phyloP scores from a whole-genome alignment of 345 rosid genomes.

The Lepidium africanum region DNA sequence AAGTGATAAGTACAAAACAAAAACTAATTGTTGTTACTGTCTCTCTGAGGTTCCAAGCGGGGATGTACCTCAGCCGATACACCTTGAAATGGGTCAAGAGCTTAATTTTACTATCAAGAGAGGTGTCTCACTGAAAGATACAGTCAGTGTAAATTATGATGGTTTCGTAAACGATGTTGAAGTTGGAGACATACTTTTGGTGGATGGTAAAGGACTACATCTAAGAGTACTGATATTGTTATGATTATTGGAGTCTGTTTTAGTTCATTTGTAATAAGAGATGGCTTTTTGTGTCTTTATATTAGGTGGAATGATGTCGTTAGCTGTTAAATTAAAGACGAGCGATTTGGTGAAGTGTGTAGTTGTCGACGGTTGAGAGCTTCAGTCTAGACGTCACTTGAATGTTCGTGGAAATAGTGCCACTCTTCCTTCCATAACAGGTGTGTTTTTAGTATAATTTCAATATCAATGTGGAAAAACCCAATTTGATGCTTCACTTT shows the following conservation, averaged over 20 bases:
- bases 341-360: conserved; percentile 61
- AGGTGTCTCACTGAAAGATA: conserved; percentile 67
- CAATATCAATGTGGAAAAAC: no score
- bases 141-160: conserved; percentile 92
- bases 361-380: conserved; percentile 86
- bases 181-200: conserved; percentile 76
- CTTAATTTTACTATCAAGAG: conserved; percentile 81
- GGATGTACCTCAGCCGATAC: conserved; percentile 81
- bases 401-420: conserved; percentile 98
- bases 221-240: not conserved
- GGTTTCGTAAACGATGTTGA: conserved; percentile 86
- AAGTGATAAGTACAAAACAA: not conserved
- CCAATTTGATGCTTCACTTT: no score
- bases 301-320: conserved; percentile 97
- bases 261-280: not conserved
- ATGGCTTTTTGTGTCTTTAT: conserved; percentile 12
- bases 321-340: conserved; percentile 79
- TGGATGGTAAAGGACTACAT: conserved; percentile 61
- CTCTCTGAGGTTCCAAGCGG: conserved; percentile 99
- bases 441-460: conserved; percentile 15
- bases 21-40: no score
- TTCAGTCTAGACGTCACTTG: conserved; percentile 93
- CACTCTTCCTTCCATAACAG: conserved; percentile 92
- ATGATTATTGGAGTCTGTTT: conserved; percentile 39
- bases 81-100: conserved; percentile 71